Base-by-base conservation (phyloP, 805 yeast genomes). In the Kazachstania taianensis region DNA sequence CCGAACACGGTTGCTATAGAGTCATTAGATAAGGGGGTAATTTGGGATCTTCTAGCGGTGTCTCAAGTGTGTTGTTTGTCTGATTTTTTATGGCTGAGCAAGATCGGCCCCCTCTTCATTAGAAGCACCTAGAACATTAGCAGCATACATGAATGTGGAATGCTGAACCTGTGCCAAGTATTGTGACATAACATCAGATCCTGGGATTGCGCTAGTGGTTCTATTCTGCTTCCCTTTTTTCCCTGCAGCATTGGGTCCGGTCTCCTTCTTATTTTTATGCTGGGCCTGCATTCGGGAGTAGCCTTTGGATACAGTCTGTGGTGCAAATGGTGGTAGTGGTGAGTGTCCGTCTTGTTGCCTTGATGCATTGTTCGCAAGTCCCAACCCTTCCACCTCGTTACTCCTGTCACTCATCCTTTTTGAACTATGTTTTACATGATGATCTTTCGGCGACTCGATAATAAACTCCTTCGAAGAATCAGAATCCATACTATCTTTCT, bases 181-280 rank as follows among this genome's bases (percentile, higher is more conserved):
- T 50, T 79, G 85, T 0, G 84, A 79, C 84, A 80, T 78, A 9
- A 80, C 83, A 46, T 76, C 81, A 0, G 82, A 75, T 3, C 86
- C 85, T 5, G 78, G 66, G 8, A 65, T 57, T 6, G 57, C 46
- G 15, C n/a, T 20, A 20, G 18, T 13, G 19, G 5, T 32, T 23
- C 13, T 8, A 4, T 16, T 20, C 8, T 31, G 17, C 19, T 15
- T 20, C 4, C 20, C 13, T 14, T 15, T 8, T 20, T 13, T 12
- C 25, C 8, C 29, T 24, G 41, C 41, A 20, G 23, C 30, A 22
- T 22, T n/a, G 4, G 8, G 8, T 9, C 25, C 25, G 8, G 25
- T 22, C 8, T 9, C 25, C 8, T 9, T 9, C 12, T 22, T n/a
- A n/a, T 22, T 22, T 9, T 22, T 9, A n/a, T 22, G 12, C 12